Evolutionary conservation across 495 filamentous ascomycete species (phyloP).

Genomic region (Platismatia glauca): DNA sequence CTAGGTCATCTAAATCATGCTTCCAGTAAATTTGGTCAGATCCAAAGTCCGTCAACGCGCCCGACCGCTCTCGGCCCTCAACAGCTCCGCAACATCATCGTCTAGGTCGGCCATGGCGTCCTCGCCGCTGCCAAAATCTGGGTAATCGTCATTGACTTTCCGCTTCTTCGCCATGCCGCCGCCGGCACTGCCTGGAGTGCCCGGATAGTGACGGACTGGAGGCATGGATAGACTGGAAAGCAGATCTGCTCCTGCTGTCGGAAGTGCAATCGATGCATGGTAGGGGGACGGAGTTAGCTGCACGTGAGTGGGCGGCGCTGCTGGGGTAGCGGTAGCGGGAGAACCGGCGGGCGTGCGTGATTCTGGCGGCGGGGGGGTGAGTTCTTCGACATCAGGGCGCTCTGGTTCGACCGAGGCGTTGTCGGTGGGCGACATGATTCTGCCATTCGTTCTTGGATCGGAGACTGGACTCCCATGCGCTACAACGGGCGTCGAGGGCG

Average conservation of each 20-base stretch:
- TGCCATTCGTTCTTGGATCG: conserved; percentile 28
- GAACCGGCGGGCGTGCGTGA: conserved; percentile 39
- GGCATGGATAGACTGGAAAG: conserved; percentile 42
- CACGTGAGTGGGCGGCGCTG: neutral
- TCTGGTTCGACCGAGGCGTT: conserved; percentile 40
- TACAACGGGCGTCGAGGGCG: conserved; percentile 31
- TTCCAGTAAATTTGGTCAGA: no score
- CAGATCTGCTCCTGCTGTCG: conserved; percentile 39
- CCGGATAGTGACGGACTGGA: conserved; percentile 28
- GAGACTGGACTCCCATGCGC: conserved; percentile 27
- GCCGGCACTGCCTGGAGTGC: conserved; percentile 31
- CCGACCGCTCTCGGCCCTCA: conserved; percentile 46
- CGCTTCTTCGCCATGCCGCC: conserved; percentile 56
- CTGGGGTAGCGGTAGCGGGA: conserved; percentile 22
- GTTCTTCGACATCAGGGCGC: conserved; percentile 70
- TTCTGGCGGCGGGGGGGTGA: conserved; percentile 66
- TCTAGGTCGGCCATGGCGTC: conserved; percentile 65
- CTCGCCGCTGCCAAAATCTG: conserved; percentile 51
- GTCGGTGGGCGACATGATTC: neutral
- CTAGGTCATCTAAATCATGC: no score
- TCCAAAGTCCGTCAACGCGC: conserved; percentile 8
- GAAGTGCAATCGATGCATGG: conserved; percentile 32
- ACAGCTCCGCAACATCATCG: conserved; percentile 72
- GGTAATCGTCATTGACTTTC: conserved; percentile 65
- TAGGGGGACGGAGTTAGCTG: conserved; percentile 24